phyloP scores from a whole-genome alignment of 306 rosid genomes.

The Cucurbita pepo region DNA sequence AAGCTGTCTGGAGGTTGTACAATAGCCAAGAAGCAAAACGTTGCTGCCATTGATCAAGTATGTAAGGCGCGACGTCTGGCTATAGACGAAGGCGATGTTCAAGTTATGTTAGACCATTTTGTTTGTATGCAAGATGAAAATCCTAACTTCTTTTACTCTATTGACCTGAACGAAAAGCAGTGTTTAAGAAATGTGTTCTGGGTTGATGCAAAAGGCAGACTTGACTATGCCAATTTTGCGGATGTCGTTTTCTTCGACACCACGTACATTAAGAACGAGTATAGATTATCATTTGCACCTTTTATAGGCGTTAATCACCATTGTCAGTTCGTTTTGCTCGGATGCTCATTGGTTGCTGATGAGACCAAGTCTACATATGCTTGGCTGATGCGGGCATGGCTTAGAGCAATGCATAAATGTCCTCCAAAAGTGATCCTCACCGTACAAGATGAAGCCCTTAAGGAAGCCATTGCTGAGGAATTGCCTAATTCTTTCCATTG shows the following conservation, averaged over 20 bases:
- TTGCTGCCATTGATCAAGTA: slow-evolving; percentile 4
- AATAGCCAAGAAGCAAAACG: slow-evolving; percentile 12
- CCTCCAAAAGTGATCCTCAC: slow-evolving; percentile 30
- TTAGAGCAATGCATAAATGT: slow-evolving; percentile 25
- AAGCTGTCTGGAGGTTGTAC: not conserved
- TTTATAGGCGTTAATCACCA: slow-evolving; percentile 39
- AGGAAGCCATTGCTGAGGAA: slow-evolving; percentile 25
- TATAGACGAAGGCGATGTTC: slow-evolving; percentile 27
- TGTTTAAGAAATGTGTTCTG: slow-evolving; percentile 28
- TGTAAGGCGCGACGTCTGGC: slow-evolving; percentile 9
- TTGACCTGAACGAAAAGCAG: slow-evolving; percentile 32
- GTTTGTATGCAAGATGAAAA: slow-evolving; percentile 29
- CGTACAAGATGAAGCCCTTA: slow-evolving; percentile 21
- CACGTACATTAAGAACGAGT: slow-evolving; percentile 21
- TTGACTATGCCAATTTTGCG: slow-evolving; percentile 22
- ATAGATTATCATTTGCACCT: slow-evolving; percentile 24
- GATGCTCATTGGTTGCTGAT: slow-evolving; percentile 30
- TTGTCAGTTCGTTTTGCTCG: slow-evolving; percentile 23
- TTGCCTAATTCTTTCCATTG: slow-evolving; percentile 27
- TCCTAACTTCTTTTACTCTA: slow-evolving; percentile 36
- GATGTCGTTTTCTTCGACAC: slow-evolving; percentile 33
- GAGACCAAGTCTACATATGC: slow-evolving; percentile 22
- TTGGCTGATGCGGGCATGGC: slow-evolving; percentile 37
- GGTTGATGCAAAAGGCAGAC: slow-evolving; percentile 33
- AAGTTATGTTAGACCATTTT: slow-evolving; percentile 21